These are phyloP conservation scores for Thalassiosira oceanica DNA, from an alignment of 352 stramenopile species.

Conservation along the genomic window DNA sequence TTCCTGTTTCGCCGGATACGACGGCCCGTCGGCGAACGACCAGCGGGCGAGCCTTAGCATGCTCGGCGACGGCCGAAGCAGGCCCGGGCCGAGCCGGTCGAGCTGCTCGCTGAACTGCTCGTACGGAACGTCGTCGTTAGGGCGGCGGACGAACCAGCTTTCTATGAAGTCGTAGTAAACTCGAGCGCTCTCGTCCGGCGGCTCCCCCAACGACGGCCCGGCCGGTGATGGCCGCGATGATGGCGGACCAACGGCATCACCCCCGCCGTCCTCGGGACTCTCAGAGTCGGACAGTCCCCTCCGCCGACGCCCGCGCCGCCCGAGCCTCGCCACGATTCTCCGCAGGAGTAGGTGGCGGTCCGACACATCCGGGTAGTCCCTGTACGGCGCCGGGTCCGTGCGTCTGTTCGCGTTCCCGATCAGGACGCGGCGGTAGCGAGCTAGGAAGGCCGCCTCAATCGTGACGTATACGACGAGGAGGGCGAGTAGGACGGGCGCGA, in stretches of 20 bases:
- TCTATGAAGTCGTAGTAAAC: conserved; percentile 47
- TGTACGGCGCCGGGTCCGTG: conserved; percentile 29
- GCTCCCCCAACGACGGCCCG: conserved; percentile 11
- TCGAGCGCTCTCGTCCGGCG: no score
- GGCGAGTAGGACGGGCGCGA: conserved; percentile 13
- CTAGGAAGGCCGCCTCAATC: conserved; percentile 52
- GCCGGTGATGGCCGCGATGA: conserved; percentile 4
- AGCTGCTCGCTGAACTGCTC: conserved; percentile 35
- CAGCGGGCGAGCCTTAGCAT: conserved; percentile 12
- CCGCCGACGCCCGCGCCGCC: conserved; percentile 29
- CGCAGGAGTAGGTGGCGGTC: conserved; percentile 47
- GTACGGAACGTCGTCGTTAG: conserved; percentile 18
- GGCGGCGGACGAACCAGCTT: conserved; percentile 51
- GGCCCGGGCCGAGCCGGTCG: conserved; percentile 18
- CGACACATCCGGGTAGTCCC: conserved; percentile 44
- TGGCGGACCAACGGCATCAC: background rate
- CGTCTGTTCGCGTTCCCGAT: conserved; percentile 32
- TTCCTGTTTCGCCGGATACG: background rate
- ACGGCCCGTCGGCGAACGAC: conserved; percentile 3
- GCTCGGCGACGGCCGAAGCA: conserved; percentile 13
- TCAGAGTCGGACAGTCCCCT: conserved; percentile 4
- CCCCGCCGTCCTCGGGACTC: conserved; percentile 5
- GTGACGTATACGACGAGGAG: conserved; percentile 41
- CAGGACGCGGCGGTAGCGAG: conserved; percentile 47
- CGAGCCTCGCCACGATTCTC: conserved; percentile 56